A percentile compares a stretch with the other conserved stretches of the same genome.
These are phyloP conservation scores for Colletotrichum lupini DNA, from an alignment of 2,329 filamentous ascomycete species.

Conservation along the genomic window DNA sequence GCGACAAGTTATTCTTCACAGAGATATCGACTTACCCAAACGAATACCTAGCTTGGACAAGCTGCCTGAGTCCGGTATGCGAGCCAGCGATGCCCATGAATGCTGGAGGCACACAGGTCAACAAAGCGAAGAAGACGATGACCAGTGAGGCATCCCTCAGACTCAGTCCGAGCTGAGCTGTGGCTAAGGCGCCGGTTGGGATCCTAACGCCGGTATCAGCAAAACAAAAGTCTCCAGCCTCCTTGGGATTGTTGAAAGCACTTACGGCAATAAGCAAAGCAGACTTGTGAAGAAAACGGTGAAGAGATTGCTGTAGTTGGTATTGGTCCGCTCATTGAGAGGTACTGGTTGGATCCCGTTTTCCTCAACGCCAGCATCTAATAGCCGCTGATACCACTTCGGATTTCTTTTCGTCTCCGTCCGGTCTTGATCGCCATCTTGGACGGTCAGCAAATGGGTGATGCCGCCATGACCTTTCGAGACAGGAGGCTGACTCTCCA, in stretches of 20 bases:
- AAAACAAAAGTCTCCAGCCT: neutral
- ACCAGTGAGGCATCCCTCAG: conserved; percentile 66
- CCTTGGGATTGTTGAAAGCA: conserved; percentile 21
- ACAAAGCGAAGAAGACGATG: conserved; percentile 68
- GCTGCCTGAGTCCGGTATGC: conserved; percentile 68
- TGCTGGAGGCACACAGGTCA: conserved; percentile 65
- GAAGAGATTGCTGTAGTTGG: conserved; percentile 65
- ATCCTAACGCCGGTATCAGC: conserved; percentile 49
- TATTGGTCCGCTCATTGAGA: conserved; percentile 63
- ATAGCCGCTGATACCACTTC: conserved; percentile 54
- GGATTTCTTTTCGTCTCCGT: conserved; percentile 42
- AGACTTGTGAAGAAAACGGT: conserved; percentile 70
- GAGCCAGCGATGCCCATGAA: conserved; percentile 66
- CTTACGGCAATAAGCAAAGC: conserved; percentile 68
- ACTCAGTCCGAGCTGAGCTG: conserved; percentile 62
- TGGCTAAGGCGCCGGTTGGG: conserved; percentile 69
- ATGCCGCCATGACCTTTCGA: conserved; percentile 36
- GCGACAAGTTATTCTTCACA: neutral
- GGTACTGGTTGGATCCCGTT: conserved; percentile 69
- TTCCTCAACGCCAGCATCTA: conserved; percentile 60
- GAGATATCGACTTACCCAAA: conserved; percentile 56
- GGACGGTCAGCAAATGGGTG: conserved; percentile 38
- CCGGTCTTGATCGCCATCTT: conserved; percentile 47
- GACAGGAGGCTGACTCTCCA: conserved; percentile 27
- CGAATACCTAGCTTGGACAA: conserved; percentile 70